These are phyloP conservation scores for Yamagishiella unicocca DNA, from an alignment of 139 green algal species.

Conservation along the genomic window DNA sequence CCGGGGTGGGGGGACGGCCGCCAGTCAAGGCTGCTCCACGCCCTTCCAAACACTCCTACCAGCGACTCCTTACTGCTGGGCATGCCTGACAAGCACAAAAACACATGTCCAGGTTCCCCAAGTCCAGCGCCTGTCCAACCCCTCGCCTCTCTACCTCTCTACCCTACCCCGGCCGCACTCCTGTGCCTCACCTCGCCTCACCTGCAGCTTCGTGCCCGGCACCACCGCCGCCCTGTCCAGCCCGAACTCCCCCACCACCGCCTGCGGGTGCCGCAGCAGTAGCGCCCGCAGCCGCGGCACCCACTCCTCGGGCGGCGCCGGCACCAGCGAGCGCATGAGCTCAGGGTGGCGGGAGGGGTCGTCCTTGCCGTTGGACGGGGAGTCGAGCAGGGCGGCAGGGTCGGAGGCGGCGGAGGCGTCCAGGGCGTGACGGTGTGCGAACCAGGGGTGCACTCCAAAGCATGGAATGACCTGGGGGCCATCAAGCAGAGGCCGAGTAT, in stretches of 20 bases:
- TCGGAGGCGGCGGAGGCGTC: neutral
- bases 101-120: too few relatives aligned
- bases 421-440: slow-evolving; percentile 51
- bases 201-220: slow-evolving; percentile 52
- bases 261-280: slow-evolving; percentile 33
- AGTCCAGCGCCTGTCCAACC: too few relatives aligned
- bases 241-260: slow-evolving; percentile 66
- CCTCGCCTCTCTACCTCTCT: too few relatives aligned
- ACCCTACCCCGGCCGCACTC: neutral
- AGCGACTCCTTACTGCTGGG: too few relatives aligned
- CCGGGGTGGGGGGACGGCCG: too few relatives aligned
- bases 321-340: neutral
- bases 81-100: too few relatives aligned
- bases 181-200: neutral
- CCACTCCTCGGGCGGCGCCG: slow-evolving; percentile 5
- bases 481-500: too few relatives aligned
- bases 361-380: slow-evolving; percentile 15
- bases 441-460: slow-evolving; percentile 74
- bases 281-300: slow-evolving; percentile 45
- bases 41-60: too few relatives aligned
- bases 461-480: slow-evolving; percentile 56
- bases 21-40: too few relatives aligned
- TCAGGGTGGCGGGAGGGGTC: slow-evolving; percentile 5
- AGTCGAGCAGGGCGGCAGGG: slow-evolving; percentile 10
- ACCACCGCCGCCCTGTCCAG: slow-evolving; percentile 62